Evolutionary conservation across 441 rosid species (phyloP).

Genomic region (Gossypium trilobum): DNA sequence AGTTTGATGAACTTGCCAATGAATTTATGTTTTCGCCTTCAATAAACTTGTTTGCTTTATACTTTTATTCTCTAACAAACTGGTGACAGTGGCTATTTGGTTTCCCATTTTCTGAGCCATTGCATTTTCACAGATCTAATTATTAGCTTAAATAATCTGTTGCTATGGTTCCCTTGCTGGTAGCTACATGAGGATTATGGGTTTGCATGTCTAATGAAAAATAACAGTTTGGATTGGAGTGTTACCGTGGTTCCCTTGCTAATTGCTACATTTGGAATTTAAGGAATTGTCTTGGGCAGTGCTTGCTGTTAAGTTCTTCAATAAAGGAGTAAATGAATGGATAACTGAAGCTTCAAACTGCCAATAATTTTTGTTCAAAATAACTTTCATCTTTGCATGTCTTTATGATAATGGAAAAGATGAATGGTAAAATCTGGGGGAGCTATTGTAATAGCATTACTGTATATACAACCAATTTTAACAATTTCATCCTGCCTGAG

Average conservation of each 20-base stretch:
- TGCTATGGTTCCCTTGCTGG: neutral
- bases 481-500: neutral
- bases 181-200: neutral
- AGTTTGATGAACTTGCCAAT: conserved; percentile 10
- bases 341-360: neutral
- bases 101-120: neutral
- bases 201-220: neutral
- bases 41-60: conserved; percentile 1
- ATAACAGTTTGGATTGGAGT: neutral
- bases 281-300: neutral
- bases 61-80: neutral
- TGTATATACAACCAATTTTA: neutral
- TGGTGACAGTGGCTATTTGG: neutral
- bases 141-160: neutral
- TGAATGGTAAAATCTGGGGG: neutral
- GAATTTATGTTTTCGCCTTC: neutral
- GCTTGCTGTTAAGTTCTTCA: conserved; percentile 6
- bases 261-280: conserved; percentile 2
- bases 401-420: neutral
- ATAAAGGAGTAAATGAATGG: conserved; percentile 4
- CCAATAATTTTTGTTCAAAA: neutral
- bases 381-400: neutral
- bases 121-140: neutral
- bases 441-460: neutral
- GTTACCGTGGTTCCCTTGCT: neutral